Percentiles rank a stretch among this genome's conserved stretches.
Conservation (phyloP, 768 basidiomycete genomes). For the Auriscalpium vulgare region DNA sequence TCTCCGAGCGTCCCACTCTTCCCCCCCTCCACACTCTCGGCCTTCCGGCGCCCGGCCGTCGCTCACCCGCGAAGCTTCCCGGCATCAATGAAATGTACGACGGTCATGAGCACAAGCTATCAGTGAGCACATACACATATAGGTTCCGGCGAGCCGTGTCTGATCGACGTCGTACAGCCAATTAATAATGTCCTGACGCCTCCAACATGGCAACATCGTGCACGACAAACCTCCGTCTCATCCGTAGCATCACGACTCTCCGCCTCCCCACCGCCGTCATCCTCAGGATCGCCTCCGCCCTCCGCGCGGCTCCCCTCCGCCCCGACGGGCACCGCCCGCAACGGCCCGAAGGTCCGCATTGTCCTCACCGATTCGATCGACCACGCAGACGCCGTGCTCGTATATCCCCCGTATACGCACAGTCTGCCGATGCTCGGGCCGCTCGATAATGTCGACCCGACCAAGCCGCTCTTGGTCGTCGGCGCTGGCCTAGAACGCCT, state of each 20-base stretch:
- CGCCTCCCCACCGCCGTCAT: not conserved
- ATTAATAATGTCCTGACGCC: not conserved
- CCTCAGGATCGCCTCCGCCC: conserved; percentile 7
- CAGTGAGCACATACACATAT: not conserved
- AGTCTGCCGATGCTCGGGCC: conserved; percentile 12
- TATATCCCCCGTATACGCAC: conserved; percentile 27
- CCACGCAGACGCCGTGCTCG: conserved; percentile 45
- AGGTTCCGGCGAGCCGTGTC: not conserved
- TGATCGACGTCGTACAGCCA: not conserved
- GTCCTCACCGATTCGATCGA: conserved; percentile 27
- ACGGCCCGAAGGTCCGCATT: conserved; percentile 9
- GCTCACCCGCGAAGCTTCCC: conserved; percentile 1
- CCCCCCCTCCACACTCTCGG: conserved; percentile 11
- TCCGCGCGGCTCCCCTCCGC: conserved; percentile 6
- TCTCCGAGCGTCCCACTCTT: conserved; percentile 12
- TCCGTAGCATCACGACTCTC: conserved; percentile 12
- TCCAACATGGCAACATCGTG: not conserved
- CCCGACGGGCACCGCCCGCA: conserved; percentile 2
- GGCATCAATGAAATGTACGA: conserved; percentile 2
- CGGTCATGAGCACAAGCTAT: not conserved
- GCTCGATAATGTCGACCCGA: conserved; percentile 9
- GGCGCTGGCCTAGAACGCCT: conserved; percentile 41
- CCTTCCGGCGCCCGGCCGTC: conserved; percentile 10
- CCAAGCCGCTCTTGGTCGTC: conserved; percentile 36
- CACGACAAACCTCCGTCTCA: conserved; percentile 8